Evolutionary conservation across 1,284 basidiomycete species (phyloP).

Genomic region (Cutaneotrichosporon curvatum): DNA sequence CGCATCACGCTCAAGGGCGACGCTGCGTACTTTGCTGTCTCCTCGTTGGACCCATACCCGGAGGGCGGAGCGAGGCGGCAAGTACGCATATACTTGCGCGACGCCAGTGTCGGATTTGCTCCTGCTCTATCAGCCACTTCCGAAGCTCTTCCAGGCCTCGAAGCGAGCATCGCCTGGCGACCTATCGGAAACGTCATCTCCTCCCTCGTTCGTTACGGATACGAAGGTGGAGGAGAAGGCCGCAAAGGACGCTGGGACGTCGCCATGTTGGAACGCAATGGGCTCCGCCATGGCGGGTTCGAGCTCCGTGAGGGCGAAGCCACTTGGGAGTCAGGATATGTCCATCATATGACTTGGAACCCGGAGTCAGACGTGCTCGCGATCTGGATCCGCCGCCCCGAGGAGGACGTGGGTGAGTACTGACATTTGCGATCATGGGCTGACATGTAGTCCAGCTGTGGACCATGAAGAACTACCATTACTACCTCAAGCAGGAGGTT

Average conservation of each 20-base stretch:
- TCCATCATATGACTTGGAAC: conserved; percentile 79
- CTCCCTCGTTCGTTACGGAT: conserved; percentile 71
- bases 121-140: conserved; percentile 76
- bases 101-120: conserved; percentile 45
- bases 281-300: conserved; percentile 85
- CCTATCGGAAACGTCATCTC: conserved; percentile 84
- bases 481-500: conserved; percentile 90
- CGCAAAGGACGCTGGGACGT: conserved; percentile 63
- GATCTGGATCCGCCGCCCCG: conserved; percentile 66
- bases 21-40: conserved; percentile 79
- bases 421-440: neutral
- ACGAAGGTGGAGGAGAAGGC: conserved; percentile 60
- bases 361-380: conserved; percentile 78
- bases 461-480: conserved; percentile 93
- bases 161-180: conserved; percentile 74
- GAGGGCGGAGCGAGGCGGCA: conserved; percentile 49
- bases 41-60: conserved; percentile 53
- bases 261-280: conserved; percentile 93
- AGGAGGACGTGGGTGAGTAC: conserved; percentile 60
- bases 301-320: conserved; percentile 54
- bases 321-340: conserved; percentile 47
- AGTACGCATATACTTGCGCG: conserved; percentile 72
- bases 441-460: conserved; percentile 73
- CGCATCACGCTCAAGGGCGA: conserved; percentile 91
- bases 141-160: conserved; percentile 73